Conservation (phyloP, 306 rosid genomes). For the Rosa lucieae region DNA sequence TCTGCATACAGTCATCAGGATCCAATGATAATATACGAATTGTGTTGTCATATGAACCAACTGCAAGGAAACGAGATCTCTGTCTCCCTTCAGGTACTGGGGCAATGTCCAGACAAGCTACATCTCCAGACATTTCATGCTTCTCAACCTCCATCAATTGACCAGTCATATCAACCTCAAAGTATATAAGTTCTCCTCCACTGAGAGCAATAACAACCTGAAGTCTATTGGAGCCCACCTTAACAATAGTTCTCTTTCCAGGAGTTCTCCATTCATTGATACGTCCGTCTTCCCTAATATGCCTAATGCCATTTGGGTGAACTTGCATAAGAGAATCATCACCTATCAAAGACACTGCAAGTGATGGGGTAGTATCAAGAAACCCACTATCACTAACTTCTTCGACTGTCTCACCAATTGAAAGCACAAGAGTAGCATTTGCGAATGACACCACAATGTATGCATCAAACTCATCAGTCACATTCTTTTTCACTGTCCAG, state of each 20-base stretch:
- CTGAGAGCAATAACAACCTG: constrained; percentile 97
- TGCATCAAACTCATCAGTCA: constrained; percentile 89
- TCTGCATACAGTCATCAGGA: constrained; percentile 96
- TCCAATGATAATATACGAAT: constrained; percentile 87
- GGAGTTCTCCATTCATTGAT: constrained; percentile 99
- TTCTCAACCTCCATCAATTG: constrained; percentile 96
- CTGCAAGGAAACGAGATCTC: constrained; percentile 94
- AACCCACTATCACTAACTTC: constrained; percentile 98
- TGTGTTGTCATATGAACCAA: constrained; percentile 93
- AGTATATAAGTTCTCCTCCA: constrained; percentile 95
- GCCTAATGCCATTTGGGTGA: constrained; percentile 98
- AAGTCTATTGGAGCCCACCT: constrained; percentile 92
- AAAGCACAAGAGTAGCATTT: constrained; percentile 95
- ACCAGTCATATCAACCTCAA: constrained; percentile 95
- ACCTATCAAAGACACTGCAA: constrained; percentile 97
- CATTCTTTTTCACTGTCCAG: constrained; percentile 97
- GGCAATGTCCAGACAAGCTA: constrained; percentile 96
- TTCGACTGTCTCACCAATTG: constrained; percentile 99
- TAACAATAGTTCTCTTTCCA: constrained; percentile 89
- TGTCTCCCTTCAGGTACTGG: constrained; percentile 97
- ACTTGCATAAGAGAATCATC: constrained; percentile 99
- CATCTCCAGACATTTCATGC: constrained; percentile 98
- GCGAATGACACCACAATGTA: constrained; percentile 96
- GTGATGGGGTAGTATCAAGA: constrained; percentile 96
- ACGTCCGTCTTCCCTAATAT: constrained; percentile 99